A percentile compares a stretch with the other conserved stretches of the same genome.
Evolutionary conservation across 768 basidiomycete species (phyloP).

Genomic region (Dioszegia crocea): DNA sequence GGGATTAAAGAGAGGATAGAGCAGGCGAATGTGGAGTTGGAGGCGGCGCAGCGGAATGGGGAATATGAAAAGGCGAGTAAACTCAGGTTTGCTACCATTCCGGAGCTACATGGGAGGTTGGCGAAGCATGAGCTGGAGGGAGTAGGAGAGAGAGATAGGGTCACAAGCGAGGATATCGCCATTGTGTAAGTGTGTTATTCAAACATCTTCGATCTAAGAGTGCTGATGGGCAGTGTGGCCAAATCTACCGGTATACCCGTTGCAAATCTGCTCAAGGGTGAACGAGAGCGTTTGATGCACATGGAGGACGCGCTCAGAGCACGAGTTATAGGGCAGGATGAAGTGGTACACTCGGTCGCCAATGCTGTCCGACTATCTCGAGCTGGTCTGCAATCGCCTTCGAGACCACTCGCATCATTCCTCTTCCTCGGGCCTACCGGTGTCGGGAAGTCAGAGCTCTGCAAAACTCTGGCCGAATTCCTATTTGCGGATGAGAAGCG

Average conservation of each 20-base stretch:
- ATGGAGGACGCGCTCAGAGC: constrained; percentile 77
- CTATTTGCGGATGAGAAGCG: constrained; percentile 83
- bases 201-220: too few species aligned
- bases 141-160: constrained; percentile 66
- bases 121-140: constrained; percentile 56
- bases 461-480: constrained; percentile 82
- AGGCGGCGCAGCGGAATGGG: constrained; percentile 84
- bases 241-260: constrained; percentile 88
- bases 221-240: constrained; percentile 55
- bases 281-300: constrained; percentile 81
- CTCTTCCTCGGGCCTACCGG: constrained; percentile 58
- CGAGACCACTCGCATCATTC: constrained; percentile 87
- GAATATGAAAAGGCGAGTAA: constrained; percentile 76
- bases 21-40: constrained; percentile 76
- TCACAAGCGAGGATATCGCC: constrained; percentile 83
- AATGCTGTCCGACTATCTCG: constrained; percentile 90
- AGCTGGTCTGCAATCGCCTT: constrained; percentile 81
- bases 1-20: constrained; percentile 59
- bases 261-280: constrained; percentile 78
- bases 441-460: constrained; percentile 72
- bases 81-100: constrained; percentile 79
- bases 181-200: constrained; percentile 55
- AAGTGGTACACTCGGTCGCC: constrained; percentile 76
- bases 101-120: constrained; percentile 68
- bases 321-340: constrained; percentile 85